Base-by-base conservation (phyloP, 805 yeast species). In the Yarrowia hollandica region DNA sequence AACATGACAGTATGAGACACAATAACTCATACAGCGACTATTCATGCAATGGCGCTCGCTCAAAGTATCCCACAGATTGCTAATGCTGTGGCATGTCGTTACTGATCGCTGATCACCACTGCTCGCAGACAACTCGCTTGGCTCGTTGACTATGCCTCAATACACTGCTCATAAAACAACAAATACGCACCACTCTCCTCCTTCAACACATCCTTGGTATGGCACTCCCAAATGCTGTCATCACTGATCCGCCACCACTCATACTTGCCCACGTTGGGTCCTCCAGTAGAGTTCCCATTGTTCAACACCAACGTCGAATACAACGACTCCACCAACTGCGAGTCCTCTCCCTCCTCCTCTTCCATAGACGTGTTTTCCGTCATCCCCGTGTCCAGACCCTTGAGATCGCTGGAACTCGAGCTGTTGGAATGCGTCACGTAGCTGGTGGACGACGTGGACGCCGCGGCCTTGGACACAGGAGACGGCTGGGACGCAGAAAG, bases 191-290 rank as follows among this genome's bases (percentile, higher is more conserved):
- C 89, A 25, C 82, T 76, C 26, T 82, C 81, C 66, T 90, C 96
- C 59, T 73, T 75, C 38, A 88, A 72, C 0, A 91, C 87, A 14
- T 84, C 82, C 0, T 74, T 71, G 2, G 74, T 68, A 11, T 80
- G 75, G 8, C 79, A 83, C 68, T 90, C 97, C 34, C 81, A 72
- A 4, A 88, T 82, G 26, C 74, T 75, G 1, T 87, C 76, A 71
- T 94, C 98, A 62, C 95, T 88, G 30, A 91, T 82, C 63, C 88
- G 79, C 98, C 98, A 92, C 75, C 77, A 74, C 16, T 63, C 66
- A 57, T 65, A 64, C 30, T 62, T 46, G 25, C 66, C 63, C 7
- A 26, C 44, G 3, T 34, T 35, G 16, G 42, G 31, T 2, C 44
- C 35, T 10, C 55, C 39, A 12, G 55, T 33, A 5, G 55, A 48